Percentiles rank a stretch among this genome's conserved stretches.
Evolutionary conservation across 2,329 filamentous ascomycete genomes (phyloP).

Genomic region (Paecilomyces formosus): DNA sequence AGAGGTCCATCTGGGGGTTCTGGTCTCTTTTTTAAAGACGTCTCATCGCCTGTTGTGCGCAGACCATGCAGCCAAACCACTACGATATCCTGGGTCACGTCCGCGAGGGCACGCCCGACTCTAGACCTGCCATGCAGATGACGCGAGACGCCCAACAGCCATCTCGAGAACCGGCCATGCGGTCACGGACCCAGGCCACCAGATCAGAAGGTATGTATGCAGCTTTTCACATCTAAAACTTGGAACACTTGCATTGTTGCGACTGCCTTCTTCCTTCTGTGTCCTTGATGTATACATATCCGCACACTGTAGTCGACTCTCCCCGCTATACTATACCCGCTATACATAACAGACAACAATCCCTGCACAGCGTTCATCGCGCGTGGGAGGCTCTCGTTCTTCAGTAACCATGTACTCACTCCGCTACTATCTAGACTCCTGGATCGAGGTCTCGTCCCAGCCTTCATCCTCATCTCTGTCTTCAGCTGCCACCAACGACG

Average conservation of each 20-base stretch:
- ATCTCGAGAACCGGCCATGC: constrained; percentile 21
- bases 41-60: neutral
- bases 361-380: constrained; percentile 1
- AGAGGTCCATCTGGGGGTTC: too few species aligned
- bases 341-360: too few species aligned
- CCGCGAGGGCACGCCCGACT: constrained; percentile 15
- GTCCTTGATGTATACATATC: constrained; percentile 3
- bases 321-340: constrained; percentile 10
- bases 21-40: neutral
- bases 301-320: neutral
- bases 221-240: neutral
- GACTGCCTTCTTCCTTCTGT: neutral
- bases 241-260: neutral
- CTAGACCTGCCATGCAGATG: constrained; percentile 22
- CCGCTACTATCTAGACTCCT: constrained; percentile 65
- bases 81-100: constrained; percentile 31
- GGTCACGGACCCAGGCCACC: constrained; percentile 26
- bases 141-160: constrained; percentile 25
- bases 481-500: constrained; percentile 62
- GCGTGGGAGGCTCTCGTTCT: neutral
- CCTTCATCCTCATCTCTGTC: constrained; percentile 91
- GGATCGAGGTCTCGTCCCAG: constrained; percentile 89
- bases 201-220: constrained; percentile 37
- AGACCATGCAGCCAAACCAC: constrained; percentile 33
- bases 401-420: constrained; percentile 35